Evolutionary conservation across 805 yeast genomes (phyloP).

Genomic region (Komagataella pseudopastoris): DNA sequence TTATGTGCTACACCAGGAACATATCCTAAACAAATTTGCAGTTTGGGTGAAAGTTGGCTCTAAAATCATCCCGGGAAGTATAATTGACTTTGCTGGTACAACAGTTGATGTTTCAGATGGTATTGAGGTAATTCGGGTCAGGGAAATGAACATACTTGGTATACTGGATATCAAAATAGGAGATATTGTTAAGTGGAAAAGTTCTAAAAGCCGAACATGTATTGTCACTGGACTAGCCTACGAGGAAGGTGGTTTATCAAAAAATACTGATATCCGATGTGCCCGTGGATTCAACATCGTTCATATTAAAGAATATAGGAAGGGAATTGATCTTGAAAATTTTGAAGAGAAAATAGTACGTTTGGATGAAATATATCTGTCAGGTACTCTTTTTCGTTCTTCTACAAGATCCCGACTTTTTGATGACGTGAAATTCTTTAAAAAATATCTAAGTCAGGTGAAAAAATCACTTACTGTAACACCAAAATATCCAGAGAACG

Average conservation of each 20-base stretch:
- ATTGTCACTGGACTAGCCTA: conserved; percentile 32
- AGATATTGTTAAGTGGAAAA: conserved; percentile 29
- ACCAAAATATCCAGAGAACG: not conserved
- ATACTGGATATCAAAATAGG: conserved; percentile 45
- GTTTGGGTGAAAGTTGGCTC: conserved; percentile 6
- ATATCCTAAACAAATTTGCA: not conserved
- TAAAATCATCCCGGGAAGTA: conserved; percentile 4
- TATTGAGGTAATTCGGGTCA: conserved; percentile 2
- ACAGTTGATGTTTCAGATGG: conserved; percentile 2
- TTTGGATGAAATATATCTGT: conserved; percentile 1
- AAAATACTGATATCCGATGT: conserved; percentile 27
- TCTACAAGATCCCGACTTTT: conserved; percentile 4
- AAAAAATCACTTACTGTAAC: not conserved
- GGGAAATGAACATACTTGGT: conserved; percentile 20
- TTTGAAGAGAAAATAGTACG: conserved; percentile 6
- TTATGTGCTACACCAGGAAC: not conserved
- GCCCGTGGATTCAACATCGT: conserved; percentile 49
- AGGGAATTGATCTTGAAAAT: conserved; percentile 5
- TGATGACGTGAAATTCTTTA: conserved; percentile 6
- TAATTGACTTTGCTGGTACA: conserved; percentile 1
- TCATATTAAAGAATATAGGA: conserved; percentile 18
- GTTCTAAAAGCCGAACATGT: conserved; percentile 11
- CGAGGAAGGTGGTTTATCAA: conserved; percentile 4
- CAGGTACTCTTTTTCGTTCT: not conserved
- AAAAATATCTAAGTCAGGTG: conserved; percentile 4